Conservation (phyloP, 2,329 filamentous ascomycete genomes). For the Microsporum canis region DNA sequence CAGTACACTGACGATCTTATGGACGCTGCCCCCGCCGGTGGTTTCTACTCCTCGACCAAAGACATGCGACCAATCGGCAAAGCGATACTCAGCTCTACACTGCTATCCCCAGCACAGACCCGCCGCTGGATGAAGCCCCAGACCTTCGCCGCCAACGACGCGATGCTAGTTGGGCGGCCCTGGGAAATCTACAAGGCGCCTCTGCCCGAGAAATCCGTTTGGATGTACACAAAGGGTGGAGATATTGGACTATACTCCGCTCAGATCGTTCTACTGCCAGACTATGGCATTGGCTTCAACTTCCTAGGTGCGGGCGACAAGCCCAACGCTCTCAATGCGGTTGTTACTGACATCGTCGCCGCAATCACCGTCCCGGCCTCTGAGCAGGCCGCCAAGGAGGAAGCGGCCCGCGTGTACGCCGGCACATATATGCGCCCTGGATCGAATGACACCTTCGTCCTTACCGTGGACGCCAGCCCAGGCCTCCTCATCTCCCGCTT, state of each 20-base stretch:
- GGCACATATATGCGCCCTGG: constrained; percentile 17
- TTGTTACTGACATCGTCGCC: constrained; percentile 23
- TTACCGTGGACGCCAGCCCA: constrained; percentile 12
- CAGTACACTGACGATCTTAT: neutral
- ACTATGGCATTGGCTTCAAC: constrained; percentile 26
- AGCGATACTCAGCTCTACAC: constrained; percentile 29
- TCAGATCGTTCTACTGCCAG: constrained; percentile 25
- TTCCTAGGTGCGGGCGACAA: constrained; percentile 20
- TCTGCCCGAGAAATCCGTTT: constrained; percentile 17
- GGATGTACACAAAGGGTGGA: constrained; percentile 29
- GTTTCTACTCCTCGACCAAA: constrained; percentile 19
- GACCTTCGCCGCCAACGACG: constrained; percentile 25
- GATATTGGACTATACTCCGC: constrained; percentile 25
- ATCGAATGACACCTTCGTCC: constrained; percentile 8
- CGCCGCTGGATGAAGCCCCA: constrained; percentile 34
- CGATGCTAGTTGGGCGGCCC: constrained; percentile 26
- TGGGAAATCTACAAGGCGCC: constrained; percentile 30
- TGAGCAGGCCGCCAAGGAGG: constrained; percentile 18
- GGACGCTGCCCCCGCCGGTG: neutral
- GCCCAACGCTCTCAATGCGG: constrained; percentile 15
- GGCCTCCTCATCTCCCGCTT: constrained; percentile 11
- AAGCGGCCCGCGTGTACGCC: constrained; percentile 18
- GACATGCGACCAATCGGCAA: constrained; percentile 30
- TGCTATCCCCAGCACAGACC: constrained; percentile 26
- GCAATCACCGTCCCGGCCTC: constrained; percentile 19